phyloP scores from a whole-genome alignment of 345 rosid genomes.

The Rubroshorea leprosula region DNA sequence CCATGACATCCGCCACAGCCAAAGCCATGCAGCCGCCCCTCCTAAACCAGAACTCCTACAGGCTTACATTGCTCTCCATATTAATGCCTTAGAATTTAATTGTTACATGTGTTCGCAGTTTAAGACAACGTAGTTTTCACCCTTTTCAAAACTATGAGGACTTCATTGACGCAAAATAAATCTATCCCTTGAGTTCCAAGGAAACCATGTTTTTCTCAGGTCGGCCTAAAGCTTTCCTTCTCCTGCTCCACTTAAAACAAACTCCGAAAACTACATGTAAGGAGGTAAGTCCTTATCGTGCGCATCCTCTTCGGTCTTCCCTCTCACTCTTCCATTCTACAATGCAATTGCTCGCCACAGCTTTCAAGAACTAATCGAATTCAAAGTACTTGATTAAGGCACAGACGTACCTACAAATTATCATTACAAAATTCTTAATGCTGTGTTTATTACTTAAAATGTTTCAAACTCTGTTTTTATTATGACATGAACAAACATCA shows the following conservation, averaged over 20 bases:
- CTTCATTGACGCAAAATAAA: too few species aligned
- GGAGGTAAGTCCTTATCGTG: conserved; percentile 61
- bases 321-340: conserved; percentile 16
- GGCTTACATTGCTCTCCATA: too few species aligned
- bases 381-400: too few species aligned
- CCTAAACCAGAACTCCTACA: too few species aligned
- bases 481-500: conserved; percentile 25
- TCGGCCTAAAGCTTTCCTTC: conserved; percentile 39
- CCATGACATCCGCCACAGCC: too few species aligned
- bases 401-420: too few species aligned
- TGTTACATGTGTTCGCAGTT: conserved; percentile 15
- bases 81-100: conserved; percentile 21
- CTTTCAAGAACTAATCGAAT: not conserved
- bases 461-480: too few species aligned
- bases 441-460: too few species aligned
- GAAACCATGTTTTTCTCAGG: conserved; percentile 6
- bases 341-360: conserved; percentile 8
- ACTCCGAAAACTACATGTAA: conserved; percentile 65
- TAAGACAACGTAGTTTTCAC: not conserved
- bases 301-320: conserved; percentile 23
- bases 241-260: conserved; percentile 79
- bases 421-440: too few species aligned
- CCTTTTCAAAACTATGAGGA: conserved; percentile 8
- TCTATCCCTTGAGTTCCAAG: conserved; percentile 30
- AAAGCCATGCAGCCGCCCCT: too few species aligned